Base-by-base conservation (phyloP, 2,329 filamentous ascomycete genomes). In the Penicillium sp. region DNA sequence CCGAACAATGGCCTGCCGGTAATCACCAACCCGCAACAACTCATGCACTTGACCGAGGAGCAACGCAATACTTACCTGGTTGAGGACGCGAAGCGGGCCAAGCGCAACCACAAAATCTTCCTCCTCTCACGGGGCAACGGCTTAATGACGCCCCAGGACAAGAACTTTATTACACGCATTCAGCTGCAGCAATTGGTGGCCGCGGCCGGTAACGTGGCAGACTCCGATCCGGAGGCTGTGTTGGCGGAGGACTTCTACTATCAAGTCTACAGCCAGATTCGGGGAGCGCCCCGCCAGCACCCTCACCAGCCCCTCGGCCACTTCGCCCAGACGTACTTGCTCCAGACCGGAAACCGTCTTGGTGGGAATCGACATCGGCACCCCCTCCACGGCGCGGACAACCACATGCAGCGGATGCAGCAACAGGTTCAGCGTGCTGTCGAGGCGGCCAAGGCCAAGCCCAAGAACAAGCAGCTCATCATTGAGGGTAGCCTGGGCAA, bases 331-430 rank as follows among this genome's bases (percentile, higher is more conserved):
- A 99, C 94, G 0, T 99, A 99, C 67, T 79, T 99, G 2, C 95
- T 95, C 73, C 92, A 97, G 72, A 96, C 92, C 2, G 92, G 92
- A 25, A 89, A 87, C 61, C 86, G 92, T 18, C 85, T 91, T 59
- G 87, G 88, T 48, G 84, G 82, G 38, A 68, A 73, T 53, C 82
- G 84, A 67, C 80, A 71, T 41, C 76, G 91, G 56, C 84, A 91
- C 58, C 85, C 94, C 61, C 85, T 86, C 54, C 83, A 90, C 53
- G 90, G 88, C 39, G 91, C 90, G 16, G 94, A 99, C 70, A 99
- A 96, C 69, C 94, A 99, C 67, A 90, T 97, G 76, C 94, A 97
- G 70, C 87, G 94, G 49, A 99, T 99, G 94, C 92, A 99, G 72
- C 94, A 99, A 73, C 94, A 99, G 72, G 95, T 99, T 11, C 92